Evolutionary conservation across 805 yeast genomes (phyloP), one percentile per base, ranked within the genome.

Genomic region (Sugiyamaella boreocaroliniensis): DNA sequence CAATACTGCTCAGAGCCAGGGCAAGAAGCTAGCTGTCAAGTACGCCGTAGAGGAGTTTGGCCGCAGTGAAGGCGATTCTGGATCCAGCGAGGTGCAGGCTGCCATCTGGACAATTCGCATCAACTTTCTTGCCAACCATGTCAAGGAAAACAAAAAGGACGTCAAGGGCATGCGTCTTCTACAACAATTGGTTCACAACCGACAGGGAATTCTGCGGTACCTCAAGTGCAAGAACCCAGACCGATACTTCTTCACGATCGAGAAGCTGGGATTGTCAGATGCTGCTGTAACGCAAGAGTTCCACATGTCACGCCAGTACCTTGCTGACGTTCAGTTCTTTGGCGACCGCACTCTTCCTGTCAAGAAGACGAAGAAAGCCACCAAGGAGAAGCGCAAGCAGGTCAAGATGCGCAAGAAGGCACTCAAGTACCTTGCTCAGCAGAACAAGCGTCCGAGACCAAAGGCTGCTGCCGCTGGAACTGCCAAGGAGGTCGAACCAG

Each of bases 61-160:
- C 61, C 77, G 96, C 63, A 76, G 78, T 58, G 89, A 83, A 45
- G 96, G 96, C 50, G 98, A 93, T 67, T 87, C 97, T 0, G 97
- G 96, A 2, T 87, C 96, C 1, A 82, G 95, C 50, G 98, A 92
- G 71, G 97, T 90, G 22, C 97, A 90, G 70, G 97, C 98, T 1
- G 98, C 97, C 2, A 78, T 87, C 26, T 72, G 84, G 72, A 89
- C 98, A 0, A 83, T 88, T 47, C 80, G 80, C 63, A 88, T 93
- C 60, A 86, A 85, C 59, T 82, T 80, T 58, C 74, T 87, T 56
- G 87, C 87, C 73, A 77, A 80, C 44, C 97, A 90, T 64, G 77
- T 86, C 52, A 76, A 78, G 60, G 75, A 79, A 48, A 75, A 82
- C 65, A 83, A 81, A 59, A 85, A 89, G 67, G 98, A 92, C 71